Conservation (phyloP, 306 rosid species). For the Sicyos baderoa region DNA sequence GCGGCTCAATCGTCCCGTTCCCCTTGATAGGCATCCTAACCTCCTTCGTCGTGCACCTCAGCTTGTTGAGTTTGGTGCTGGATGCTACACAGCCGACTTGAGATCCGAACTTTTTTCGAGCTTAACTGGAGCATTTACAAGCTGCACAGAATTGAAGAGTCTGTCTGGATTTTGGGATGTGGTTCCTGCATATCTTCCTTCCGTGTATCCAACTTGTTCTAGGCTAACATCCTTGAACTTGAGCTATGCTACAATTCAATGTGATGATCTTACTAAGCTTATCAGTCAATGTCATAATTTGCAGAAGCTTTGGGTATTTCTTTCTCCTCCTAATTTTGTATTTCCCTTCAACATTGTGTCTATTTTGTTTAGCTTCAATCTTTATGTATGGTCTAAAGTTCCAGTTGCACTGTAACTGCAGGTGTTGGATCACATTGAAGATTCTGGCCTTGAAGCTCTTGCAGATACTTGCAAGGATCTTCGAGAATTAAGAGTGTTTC, state of each 20-base stretch:
- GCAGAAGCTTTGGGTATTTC: conserved; percentile 80
- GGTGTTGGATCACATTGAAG: conserved; percentile 96
- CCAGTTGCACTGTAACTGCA: conserved; percentile 23
- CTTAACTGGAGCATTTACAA: conserved; percentile 39
- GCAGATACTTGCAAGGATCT: conserved; percentile 82
- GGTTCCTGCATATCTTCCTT: conserved; percentile 62
- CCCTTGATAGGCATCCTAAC: conserved; percentile 60
- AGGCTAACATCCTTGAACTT: conserved; percentile 60
- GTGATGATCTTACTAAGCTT: conserved; percentile 69
- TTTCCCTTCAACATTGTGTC: not conserved
- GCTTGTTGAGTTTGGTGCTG: conserved; percentile 77
- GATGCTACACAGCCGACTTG: conserved; percentile 58
- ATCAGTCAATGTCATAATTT: conserved; percentile 60
- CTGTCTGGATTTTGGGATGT: conserved; percentile 91
- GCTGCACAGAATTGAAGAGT: conserved; percentile 54
- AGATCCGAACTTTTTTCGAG: conserved; percentile 55
- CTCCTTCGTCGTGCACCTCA: conserved; percentile 61
- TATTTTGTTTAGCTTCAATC: not conserved
- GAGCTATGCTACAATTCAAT: conserved; percentile 59
- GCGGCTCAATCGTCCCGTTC: conserved; percentile 73
- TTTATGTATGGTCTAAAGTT: not conserved
- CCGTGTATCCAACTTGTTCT: conserved; percentile 60
- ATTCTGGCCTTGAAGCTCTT: conserved; percentile 64
- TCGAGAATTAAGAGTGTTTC: conserved; percentile 85
- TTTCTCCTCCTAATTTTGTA: not conserved